Conservation (phyloP, 1,284 basidiomycete genomes). For the Melampsora larici-populina region DNA sequence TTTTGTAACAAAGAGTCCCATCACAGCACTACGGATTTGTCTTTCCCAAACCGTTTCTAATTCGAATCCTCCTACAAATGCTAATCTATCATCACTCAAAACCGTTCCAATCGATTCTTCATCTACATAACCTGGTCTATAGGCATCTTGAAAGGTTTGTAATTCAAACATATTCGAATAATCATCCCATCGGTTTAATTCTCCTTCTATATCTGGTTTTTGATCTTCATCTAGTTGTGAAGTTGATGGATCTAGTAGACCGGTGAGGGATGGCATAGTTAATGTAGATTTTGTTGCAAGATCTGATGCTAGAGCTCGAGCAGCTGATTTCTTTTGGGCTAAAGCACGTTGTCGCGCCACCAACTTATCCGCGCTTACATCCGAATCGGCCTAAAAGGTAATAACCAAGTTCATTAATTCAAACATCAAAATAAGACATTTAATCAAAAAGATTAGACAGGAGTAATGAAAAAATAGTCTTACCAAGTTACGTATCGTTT, state of each 20-base stretch:
- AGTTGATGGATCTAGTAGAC: conserved; percentile 21
- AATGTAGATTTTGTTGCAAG: conserved; percentile 32
- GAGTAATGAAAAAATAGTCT: not conserved
- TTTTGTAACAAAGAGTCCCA: conserved; percentile 28
- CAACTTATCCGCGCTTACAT: conserved; percentile 33
- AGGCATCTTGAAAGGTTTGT: conserved; percentile 12
- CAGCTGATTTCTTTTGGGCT: conserved; percentile 30
- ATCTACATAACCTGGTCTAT: conserved; percentile 26
- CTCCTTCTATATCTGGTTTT: conserved; percentile 34
- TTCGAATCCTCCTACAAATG: conserved; percentile 40
- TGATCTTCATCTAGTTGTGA: not conserved
- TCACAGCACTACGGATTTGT: conserved; percentile 35
- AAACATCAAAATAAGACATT: not conserved
- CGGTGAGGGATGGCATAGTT: conserved; percentile 17
- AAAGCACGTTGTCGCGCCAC: conserved; percentile 28
- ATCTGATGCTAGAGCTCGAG: conserved; percentile 28
- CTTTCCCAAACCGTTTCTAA: conserved; percentile 40
- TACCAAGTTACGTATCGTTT: conserved; percentile 39
- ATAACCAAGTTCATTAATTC: conserved; percentile 2
- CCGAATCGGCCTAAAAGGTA: conserved; percentile 16
- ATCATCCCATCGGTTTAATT: conserved; percentile 30
- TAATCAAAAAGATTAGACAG: not conserved
- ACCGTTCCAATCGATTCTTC: conserved; percentile 33
- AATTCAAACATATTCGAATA: conserved; percentile 38
- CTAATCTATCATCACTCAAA: conserved; percentile 25